Evolutionary conservation across 129 eudicot species (phyloP), one percentile per base, ranked within the genome.

Genomic region (Saussurea involucrata): DNA sequence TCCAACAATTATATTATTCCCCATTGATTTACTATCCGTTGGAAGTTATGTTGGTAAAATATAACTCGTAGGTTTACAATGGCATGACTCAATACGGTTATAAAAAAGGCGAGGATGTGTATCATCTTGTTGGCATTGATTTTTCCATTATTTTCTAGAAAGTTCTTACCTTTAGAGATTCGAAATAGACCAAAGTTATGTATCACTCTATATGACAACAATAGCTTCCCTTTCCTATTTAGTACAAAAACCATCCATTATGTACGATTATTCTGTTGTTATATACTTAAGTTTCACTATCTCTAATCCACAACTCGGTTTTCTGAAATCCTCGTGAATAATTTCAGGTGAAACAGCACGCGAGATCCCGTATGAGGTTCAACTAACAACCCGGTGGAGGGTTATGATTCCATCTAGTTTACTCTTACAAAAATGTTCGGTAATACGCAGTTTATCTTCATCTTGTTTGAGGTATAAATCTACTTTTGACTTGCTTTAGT

Each of bases 1-100:
- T n/a, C n/a, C n/a, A n/a, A n/a, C n/a, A 49, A 60, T 78, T 64
- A 22, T 44, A n/a, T 37, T 27, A 6, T 33, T 63, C 8, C 27
- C 24, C 53, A 40, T 55, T 75, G 9, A 29, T 66, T 21, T 53
- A 74, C 57, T 28, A 1, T 25, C 63, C 10, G n/a, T 53, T 79
- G 20, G 8, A 61, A 75, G 10, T 63, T n/a, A 21, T 77, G 32
- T 66, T 57, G 28, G 24, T 61, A 75, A 34, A 65, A 68, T 69
- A n/a, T 49, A 46, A 55, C 77, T 79, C 55, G 22, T 84, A 93
- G 98, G 98, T 93, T 40, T 88, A 90, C 63, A 90, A 88, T 86
- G 98, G 98, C 84, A 80, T 93, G 97, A 90, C 96, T 67, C 97
- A 90, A 69, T 65, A 75, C 28, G 98, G 98, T 63, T 93, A 78